Percentiles rank a stretch among this genome's conserved stretches.
Conservation (phyloP, 345 rosid species). For the Citrus inodora region DNA sequence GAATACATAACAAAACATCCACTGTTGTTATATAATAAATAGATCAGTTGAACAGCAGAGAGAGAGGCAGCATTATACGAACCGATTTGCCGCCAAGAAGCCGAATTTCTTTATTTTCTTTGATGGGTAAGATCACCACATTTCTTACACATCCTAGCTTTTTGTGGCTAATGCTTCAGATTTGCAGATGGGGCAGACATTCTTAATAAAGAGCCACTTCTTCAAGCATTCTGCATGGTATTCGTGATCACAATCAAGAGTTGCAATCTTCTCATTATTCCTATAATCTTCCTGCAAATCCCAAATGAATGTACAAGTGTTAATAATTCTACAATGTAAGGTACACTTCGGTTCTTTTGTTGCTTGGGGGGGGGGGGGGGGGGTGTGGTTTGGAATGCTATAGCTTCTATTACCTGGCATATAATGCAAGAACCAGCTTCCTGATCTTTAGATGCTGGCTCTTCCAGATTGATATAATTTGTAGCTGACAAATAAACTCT, state of each 20-base stretch:
- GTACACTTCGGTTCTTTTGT: background rate
- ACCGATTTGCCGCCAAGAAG: background rate
- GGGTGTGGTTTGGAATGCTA: background rate
- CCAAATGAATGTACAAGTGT: conserved; percentile 5
- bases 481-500: conserved; percentile 36
- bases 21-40: conserved; percentile 28
- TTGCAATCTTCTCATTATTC: conserved; percentile 52
- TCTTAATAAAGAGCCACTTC: conserved; percentile 86
- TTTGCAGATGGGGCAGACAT: conserved; percentile 86
- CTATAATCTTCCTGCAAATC: conserved; percentile 57
- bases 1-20: conserved; percentile 37
- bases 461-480: conserved; percentile 52
- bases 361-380: too few relatives aligned
- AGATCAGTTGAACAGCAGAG: conserved; percentile 25
- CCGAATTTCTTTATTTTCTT: conserved; percentile 5
- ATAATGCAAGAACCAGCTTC: conserved; percentile 73
- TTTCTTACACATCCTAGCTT: conserved; percentile 13
- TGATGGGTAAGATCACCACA: background rate
- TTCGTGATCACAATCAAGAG: conserved; percentile 69
- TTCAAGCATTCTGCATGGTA: conserved; percentile 80
- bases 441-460: conserved; percentile 44
- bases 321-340: background rate
- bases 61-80: conserved; percentile 9
- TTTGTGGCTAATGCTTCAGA: conserved; percentile 56
- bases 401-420: conserved; percentile 63